Base-by-base conservation (phyloP, 192 early-diverging fungal genomes). In the Coemansia sp. region DNA sequence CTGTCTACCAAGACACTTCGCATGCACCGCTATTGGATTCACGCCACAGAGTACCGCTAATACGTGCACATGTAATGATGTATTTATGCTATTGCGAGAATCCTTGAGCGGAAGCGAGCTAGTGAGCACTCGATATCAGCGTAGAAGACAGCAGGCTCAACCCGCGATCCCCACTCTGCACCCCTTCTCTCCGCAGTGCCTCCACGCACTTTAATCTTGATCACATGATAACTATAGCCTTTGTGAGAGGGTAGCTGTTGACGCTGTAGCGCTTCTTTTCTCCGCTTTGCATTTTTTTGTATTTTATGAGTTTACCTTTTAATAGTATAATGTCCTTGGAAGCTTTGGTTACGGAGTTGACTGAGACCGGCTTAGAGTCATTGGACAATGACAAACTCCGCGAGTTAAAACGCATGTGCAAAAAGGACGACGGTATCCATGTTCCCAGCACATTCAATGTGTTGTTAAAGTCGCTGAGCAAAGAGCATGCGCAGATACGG, bases 401-500 rank as follows among this genome's bases (percentile, higher is more conserved):
- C 10, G 51, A 66, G 59, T 62, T 80, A 14, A 80, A 80, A 35
- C 31, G 37, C 7, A 21, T 23, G 20, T 79, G 71, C 63, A 63
- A 64, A 31, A n/a, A 18, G 39, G 62, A 66, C 59, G 10, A 35
- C 16, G 62, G 42, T 13, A 20, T 40, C 10, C 21, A 61, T 3
- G 31, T 66, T 3, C 38, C 6, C 4, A 36, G 38, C 3, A 48
- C 16, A 16, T 75, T 72, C 18, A 4, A 64, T 9, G 58, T 34
- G 3, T 28, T 75, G 0, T 37, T 71, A 5, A 46, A 43, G 37
- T 28, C 53, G 1, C 66, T 83, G 34, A 20, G 33, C 50, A 74
- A 69, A 48, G 40, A 46, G 8, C 80, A 83, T 18, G 64, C 82
- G 9, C 73, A 88, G 79, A 83, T 88, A 31, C 88, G 89, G 6